phyloP scores from a whole-genome alignment of 2,329 filamentous ascomycete species.

The Ophiostoma pallidulum region DNA sequence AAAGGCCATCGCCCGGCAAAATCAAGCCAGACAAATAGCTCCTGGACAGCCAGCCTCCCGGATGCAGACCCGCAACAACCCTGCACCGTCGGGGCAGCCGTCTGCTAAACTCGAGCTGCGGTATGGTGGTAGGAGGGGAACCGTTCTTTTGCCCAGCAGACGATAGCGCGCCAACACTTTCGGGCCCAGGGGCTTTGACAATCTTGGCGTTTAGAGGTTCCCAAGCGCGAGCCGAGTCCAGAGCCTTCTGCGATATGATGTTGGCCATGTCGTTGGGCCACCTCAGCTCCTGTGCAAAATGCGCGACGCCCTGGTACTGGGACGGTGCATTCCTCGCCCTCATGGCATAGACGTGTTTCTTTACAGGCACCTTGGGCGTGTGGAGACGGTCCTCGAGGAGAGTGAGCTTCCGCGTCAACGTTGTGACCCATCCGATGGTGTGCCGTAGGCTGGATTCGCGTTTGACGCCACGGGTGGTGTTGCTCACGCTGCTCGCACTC shows the following conservation, averaged over 20 bases:
- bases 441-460: slow-evolving; percentile 22
- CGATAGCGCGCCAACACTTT: no score
- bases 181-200: slow-evolving; percentile 20
- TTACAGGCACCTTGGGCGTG: slow-evolving; percentile 18
- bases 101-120: slow-evolving; percentile 18
- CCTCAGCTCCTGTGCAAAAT: slow-evolving; percentile 52
- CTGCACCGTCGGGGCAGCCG: slow-evolving; percentile 39
- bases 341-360: slow-evolving; percentile 37
- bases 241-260: background rate
- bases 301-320: slow-evolving; percentile 51
- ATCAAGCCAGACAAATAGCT: slow-evolving; percentile 58
- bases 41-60: slow-evolving; percentile 57
- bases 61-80: slow-evolving; percentile 47
- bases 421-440: slow-evolving; percentile 44
- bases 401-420: slow-evolving; percentile 45
- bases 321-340: slow-evolving; percentile 46
- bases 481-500: background rate
- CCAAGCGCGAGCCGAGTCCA: background rate
- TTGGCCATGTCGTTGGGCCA: slow-evolving; percentile 44
- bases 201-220: slow-evolving; percentile 31
- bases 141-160: no score
- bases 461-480: slow-evolving; percentile 19
- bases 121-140: slow-evolving; percentile 14
- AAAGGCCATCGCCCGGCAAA: slow-evolving; percentile 52
- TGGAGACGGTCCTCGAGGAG: slow-evolving; percentile 22